A percentile compares a stretch with the other conserved stretches of the same genome.
phyloP scores from a whole-genome alignment of 2,329 filamentous ascomycete genomes.

The Botrytis byssoidea region DNA sequence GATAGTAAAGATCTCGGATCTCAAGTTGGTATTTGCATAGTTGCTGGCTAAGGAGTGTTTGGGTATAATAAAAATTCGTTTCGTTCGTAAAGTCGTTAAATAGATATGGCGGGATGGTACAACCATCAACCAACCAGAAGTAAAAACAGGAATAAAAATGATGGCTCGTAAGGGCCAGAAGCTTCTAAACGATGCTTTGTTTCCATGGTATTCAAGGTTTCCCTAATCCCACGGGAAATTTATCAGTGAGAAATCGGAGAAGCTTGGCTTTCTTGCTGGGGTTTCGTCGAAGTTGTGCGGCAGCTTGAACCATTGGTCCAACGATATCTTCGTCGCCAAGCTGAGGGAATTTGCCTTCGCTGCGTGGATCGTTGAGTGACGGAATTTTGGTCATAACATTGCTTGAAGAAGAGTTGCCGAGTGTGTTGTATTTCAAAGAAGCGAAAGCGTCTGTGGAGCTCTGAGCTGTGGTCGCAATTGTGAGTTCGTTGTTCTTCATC shows the following conservation, averaged over 20 bases:
- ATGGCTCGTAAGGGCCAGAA: conserved; percentile 19
- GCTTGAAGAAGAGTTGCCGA: conserved; percentile 46
- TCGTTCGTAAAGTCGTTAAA: conserved; percentile 23
- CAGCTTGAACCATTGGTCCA: conserved; percentile 67
- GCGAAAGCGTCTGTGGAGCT: conserved; percentile 45
- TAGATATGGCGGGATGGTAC: conserved; percentile 6
- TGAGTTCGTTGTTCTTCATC: conserved; percentile 66
- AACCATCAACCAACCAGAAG: conserved; percentile 19
- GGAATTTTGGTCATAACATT: conserved; percentile 64
- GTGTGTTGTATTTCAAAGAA: conserved; percentile 42
- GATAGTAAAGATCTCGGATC: conserved; percentile 11
- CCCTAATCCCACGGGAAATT: conserved; percentile 37
- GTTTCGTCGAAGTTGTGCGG: conserved; percentile 36
- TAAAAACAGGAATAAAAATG: conserved; percentile 22
- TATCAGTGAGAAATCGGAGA: conserved; percentile 38
- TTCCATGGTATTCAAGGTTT: conserved; percentile 26
- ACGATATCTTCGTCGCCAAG: conserved; percentile 91
- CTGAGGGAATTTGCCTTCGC: conserved; percentile 80
- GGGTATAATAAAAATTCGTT: conserved; percentile 27
- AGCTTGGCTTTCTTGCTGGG: conserved; percentile 39
- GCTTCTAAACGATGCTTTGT: conserved; percentile 12
- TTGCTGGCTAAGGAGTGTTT: conserved; percentile 37
- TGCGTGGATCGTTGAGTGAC: conserved; percentile 62
- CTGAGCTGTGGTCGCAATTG: conserved; percentile 52
- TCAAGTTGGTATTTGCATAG: conserved; percentile 16